These are phyloP conservation scores for Pythium vanterpoolii DNA, from an alignment of 352 stramenopile species.

Conservation along the genomic window DNA sequence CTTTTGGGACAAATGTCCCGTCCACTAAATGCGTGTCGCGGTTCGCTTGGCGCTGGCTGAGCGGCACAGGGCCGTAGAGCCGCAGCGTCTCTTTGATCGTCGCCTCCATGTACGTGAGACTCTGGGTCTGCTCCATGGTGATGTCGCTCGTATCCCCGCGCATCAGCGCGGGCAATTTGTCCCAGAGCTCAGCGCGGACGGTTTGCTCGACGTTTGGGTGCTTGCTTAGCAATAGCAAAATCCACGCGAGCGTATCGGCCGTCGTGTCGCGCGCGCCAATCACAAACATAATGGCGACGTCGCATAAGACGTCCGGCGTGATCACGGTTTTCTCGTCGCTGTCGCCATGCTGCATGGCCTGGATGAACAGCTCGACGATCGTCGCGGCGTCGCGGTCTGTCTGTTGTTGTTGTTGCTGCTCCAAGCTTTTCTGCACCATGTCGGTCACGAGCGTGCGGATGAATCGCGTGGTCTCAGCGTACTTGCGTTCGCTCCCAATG, in stretches of 20 bases:
- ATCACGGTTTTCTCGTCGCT: constrained; percentile 1
- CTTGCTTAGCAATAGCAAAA: constrained; percentile 37
- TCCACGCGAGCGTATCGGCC: constrained; percentile 40
- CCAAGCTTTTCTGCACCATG: constrained; percentile 14
- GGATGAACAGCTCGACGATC: constrained; percentile 24
- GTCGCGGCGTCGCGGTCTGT: constrained; percentile 6
- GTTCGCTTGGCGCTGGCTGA: constrained; percentile 48
- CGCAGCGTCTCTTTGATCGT: constrained; percentile 12
- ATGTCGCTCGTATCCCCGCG: background rate
- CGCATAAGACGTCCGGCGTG: constrained; percentile 28
- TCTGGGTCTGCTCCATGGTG: background rate
- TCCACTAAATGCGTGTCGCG: constrained; percentile 46
- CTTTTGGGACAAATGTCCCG: constrained; percentile 21
- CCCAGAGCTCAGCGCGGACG: constrained; percentile 25
- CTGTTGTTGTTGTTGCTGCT: background rate
- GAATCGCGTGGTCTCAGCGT: background rate
- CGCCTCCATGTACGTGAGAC: constrained; percentile 15
- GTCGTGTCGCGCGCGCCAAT: constrained; percentile 53
- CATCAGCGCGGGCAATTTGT: constrained; percentile 21
- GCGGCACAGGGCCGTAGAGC: constrained; percentile 19
- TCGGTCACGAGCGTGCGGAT: constrained; percentile 12
- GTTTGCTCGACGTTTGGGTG: constrained; percentile 34
- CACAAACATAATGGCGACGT: constrained; percentile 51
- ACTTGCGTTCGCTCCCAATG: constrained; percentile 14
- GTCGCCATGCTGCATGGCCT: constrained; percentile 16